Conservation (phyloP, 306 rosid genomes). For the Biancaea sappan region DNA sequence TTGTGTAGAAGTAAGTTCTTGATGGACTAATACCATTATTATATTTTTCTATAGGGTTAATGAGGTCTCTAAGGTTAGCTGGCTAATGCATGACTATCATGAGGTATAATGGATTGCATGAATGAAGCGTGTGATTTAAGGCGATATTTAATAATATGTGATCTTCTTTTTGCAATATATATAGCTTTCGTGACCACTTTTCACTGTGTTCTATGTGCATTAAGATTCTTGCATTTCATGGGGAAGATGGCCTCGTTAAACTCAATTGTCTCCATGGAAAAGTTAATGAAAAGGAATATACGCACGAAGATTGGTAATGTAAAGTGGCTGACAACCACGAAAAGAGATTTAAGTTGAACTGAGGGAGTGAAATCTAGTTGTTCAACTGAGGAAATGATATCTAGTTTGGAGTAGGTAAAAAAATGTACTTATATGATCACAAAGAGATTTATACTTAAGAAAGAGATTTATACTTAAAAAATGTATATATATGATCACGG, state of each 20-base stretch:
- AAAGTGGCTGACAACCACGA: slow-evolving; percentile 60
- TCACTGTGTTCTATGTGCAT: slow-evolving; percentile 39
- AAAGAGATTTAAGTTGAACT: slow-evolving; percentile 53
- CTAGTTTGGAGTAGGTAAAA: slow-evolving; percentile 45
- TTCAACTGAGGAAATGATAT: slow-evolving; percentile 32
- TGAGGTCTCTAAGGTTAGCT: no score
- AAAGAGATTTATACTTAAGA: slow-evolving; percentile 63
- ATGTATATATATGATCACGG: slow-evolving; percentile 38
- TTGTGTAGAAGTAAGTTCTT: no score
- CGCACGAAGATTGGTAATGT: slow-evolving; percentile 52
- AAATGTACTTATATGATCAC: no score
- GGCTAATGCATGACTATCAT: background rate
- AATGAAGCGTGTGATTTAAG: slow-evolving; percentile 12
- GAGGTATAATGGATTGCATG: slow-evolving; percentile 21
- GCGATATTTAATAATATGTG: slow-evolving; percentile 22
- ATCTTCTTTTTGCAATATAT: slow-evolving; percentile 28
- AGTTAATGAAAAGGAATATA: slow-evolving; percentile 77
- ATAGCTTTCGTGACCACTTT: slow-evolving; percentile 33
- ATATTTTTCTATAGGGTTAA: slow-evolving; percentile 29
- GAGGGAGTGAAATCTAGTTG: slow-evolving; percentile 41
- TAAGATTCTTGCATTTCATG: slow-evolving; percentile 52
- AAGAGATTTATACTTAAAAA: slow-evolving; percentile 56
- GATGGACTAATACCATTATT: no score
- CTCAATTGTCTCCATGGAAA: slow-evolving; percentile 54
- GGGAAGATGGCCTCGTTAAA: slow-evolving; percentile 49